Base-by-base conservation (phyloP, 768 basidiomycete species). In the Termitomyces sp. region DNA sequence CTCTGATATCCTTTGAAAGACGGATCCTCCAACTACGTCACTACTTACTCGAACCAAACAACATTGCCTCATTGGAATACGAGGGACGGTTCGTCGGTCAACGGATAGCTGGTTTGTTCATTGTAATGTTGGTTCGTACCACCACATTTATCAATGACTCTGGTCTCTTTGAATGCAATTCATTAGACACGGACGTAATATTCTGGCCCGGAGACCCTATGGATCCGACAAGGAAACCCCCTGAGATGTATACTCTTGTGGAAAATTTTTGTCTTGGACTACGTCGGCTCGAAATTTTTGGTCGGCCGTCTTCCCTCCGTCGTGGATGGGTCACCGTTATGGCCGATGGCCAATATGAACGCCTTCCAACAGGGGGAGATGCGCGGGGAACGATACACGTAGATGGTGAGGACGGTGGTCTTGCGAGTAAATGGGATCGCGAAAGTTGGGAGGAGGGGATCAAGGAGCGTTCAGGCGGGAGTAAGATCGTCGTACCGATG, bases 41-140 rank as follows among this genome's bases (percentile, higher is more conserved):
- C 75, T 98, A 28, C 77, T 96, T 32, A 92, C 90, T 22, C 82
- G 94, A 28, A 94, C 93, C 38, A 94, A 98, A 70, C 92, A 98
- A 63, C 96, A 98, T 67, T 98, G 95, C 70, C 73, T 98, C 50
- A 97, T 98, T 80, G 96, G 96, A 40, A 98, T 99, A 62, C 84
- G 93, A 49, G 97, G 97, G 14, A 98, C 97, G 2, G 96, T 99
- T 13, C 84, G 96, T 24, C 81, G 97, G 32, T 92, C 92, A 20
- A 95, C 90, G 1, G 97, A 99, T 69, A 88, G 87, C 59, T 92
- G 92, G 88, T 95, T 98, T 71, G 96, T 97, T 0, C 96, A 99
- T 71, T 98, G 95, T 68, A 99, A 99, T 72, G 90, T 99, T 62
- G 93, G 92, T 91, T 69, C 52, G 91, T 71, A 44, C 16, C 46